phyloP scores from a whole-genome alignment of 139 green algal species.

The Picochlorum sp. region DNA sequence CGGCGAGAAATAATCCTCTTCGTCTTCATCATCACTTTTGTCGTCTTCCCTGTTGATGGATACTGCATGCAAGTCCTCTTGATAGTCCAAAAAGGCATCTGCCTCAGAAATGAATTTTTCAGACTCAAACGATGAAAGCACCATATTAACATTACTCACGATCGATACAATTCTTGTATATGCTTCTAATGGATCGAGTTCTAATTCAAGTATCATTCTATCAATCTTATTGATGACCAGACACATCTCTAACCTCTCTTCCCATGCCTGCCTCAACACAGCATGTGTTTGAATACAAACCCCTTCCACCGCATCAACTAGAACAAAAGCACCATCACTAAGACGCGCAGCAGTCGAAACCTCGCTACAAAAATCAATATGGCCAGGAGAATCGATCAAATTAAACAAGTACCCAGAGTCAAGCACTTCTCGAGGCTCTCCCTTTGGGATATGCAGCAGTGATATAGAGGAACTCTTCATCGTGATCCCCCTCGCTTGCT shows the following conservation, averaged over 20 bases:
- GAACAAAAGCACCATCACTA: constrained; percentile 85
- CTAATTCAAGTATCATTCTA: constrained; percentile 83
- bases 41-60: neutral
- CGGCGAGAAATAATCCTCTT: constrained; percentile 58
- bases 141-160: constrained; percentile 89
- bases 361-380: constrained; percentile 98
- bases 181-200: constrained; percentile 65
- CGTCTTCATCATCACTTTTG: constrained; percentile 50
- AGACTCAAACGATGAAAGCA: constrained; percentile 76
- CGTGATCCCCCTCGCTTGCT: constrained; percentile 93
- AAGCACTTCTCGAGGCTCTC: constrained; percentile 29
- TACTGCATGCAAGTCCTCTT: neutral
- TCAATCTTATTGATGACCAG: constrained; percentile 99
- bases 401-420: constrained; percentile 78
- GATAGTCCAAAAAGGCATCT: constrained; percentile 70
- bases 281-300: constrained; percentile 99
- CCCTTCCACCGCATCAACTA: constrained; percentile 95
- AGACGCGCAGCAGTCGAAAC: constrained; percentile 90
- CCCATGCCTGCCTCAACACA: constrained; percentile 72
- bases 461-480: constrained; percentile 96
- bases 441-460: constrained; percentile 74
- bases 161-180: constrained; percentile 71
- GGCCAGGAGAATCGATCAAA: constrained; percentile 95
- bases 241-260: constrained; percentile 50
- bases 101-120: constrained; percentile 84